Base-by-base conservation (phyloP, 2,329 filamentous ascomycete species). In the Xylariaceae sp. region DNA sequence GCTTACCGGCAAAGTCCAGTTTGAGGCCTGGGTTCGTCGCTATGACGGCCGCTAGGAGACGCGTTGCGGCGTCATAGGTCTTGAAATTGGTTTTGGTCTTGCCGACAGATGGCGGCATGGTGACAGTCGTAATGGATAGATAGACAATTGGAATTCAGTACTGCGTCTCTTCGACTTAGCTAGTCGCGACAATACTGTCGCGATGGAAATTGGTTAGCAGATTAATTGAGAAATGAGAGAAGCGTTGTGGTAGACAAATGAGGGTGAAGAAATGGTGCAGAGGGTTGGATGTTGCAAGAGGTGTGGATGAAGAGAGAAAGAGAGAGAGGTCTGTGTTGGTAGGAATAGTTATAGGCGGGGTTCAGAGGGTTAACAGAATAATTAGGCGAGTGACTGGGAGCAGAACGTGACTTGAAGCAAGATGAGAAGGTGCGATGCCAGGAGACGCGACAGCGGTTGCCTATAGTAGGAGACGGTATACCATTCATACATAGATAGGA, bases 1-100 rank as follows among this genome's bases (percentile, higher is more conserved):
- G 67, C 82, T 75, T 78, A 88, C 85, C 83, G 67, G 80, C 82
- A 71, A 82, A 86, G 69, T 87, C 83, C 56, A 86, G 79, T 62
- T 80, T 83, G 0, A 82, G 67, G 0, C 75, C 74, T 0, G 80
- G 7, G 23, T 51, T 78, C 2, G 83, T 82, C 0, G 84, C 85
- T 0, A 88, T 74, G 23, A 87, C 80, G 4, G 85, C 84, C 1
- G 83, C 80, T 2, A 87, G 75, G 42, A 88, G 79, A 51, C 85
- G 83, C 17, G 80, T 78, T 64, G 84, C 82, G 0, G 81, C 77
- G 70, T 87, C 84, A 69, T 84, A 85, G 1, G 76, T 78, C 62
- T 80, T 82, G 74, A 86, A 87, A 65, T 84, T 86, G 11, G 81
- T 77, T 57, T 70, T 69, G 51, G 61, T 71, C 48, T 60, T 56